Evolutionary conservation across 2,329 filamentous ascomycete species (phyloP).

Genomic region (Nannizziopsis arthrosporioides): DNA sequence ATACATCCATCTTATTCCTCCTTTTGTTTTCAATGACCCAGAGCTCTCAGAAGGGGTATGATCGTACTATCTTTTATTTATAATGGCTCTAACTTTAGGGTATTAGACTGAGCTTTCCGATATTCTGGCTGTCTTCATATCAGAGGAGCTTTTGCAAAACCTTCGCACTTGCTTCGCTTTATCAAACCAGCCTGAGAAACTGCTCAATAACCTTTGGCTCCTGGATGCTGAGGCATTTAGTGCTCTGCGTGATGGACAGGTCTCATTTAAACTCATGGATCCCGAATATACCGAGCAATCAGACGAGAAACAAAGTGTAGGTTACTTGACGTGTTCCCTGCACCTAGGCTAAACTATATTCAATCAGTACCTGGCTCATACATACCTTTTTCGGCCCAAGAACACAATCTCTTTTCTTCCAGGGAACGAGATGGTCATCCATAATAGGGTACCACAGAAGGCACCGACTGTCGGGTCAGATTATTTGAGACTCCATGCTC

Average conservation of each 20-base stretch:
- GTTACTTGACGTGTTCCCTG: no score
- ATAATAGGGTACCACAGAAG: no score
- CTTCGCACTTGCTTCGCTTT: neutral
- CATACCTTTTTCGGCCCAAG: no score
- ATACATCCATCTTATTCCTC: constrained; percentile 10
- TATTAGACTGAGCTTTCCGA: constrained; percentile 6
- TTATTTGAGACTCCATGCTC: constrained; percentile 7
- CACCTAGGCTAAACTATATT: no score
- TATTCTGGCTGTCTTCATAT: constrained; percentile 9
- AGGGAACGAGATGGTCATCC: no score
- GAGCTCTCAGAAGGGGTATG: constrained; percentile 12
- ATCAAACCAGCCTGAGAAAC: neutral
- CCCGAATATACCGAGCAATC: constrained; percentile 5
- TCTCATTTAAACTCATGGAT: neutral
- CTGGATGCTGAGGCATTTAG: constrained; percentile 9
- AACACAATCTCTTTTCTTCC: no score
- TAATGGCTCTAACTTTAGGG: neutral
- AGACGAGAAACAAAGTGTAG: no score
- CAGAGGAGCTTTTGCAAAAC: constrained; percentile 2
- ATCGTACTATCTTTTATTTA: neutral
- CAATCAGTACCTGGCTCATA: no score
- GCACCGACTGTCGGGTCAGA: neutral
- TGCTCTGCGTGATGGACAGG: neutral
- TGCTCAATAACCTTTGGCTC: constrained; percentile 12
- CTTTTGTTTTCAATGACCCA: constrained; percentile 7